These are phyloP conservation scores for Chrysoporthe cubensis DNA, from an alignment of 2,329 filamentous ascomycete species.

Conservation along the genomic window DNA sequence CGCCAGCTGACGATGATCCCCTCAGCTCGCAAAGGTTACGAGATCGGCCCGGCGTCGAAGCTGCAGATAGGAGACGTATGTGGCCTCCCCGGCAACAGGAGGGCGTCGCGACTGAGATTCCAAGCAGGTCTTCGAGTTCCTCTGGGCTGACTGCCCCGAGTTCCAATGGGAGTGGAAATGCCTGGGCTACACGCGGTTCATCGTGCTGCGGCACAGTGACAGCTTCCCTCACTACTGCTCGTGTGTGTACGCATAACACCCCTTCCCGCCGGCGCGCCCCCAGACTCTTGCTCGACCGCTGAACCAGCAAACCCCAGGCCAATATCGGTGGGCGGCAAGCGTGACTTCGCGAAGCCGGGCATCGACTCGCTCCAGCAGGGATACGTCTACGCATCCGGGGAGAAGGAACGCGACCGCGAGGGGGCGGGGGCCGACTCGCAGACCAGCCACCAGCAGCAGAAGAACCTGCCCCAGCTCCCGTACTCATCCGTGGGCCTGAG, in stretches of 20 bases:
- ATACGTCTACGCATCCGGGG: conserved; percentile 41
- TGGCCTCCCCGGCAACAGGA: not conserved
- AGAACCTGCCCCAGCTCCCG: conserved; percentile 36
- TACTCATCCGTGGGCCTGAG: conserved; percentile 42
- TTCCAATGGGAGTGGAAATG: conserved; percentile 46
- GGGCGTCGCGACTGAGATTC: not conserved
- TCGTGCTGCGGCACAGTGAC: conserved; percentile 43
- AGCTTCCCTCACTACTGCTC: conserved; percentile 41
- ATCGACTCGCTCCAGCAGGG: conserved; percentile 43
- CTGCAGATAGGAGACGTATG: conserved; percentile 43
- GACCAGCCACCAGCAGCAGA: conserved; percentile 34
- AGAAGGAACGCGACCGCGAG: conserved; percentile 34
- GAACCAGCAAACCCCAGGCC: conserved; percentile 32
- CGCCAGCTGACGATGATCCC: conserved; percentile 19
- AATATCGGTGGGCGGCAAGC: conserved; percentile 40
- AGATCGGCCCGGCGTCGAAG: conserved; percentile 40
- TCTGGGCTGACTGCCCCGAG: conserved; percentile 42
- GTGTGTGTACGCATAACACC: conserved; percentile 40
- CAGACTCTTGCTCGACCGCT: not conserved
- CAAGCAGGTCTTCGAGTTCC: conserved; percentile 42
- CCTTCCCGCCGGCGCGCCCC: not conserved
- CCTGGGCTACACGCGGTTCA: conserved; percentile 42
- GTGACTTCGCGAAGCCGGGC: conserved; percentile 41
- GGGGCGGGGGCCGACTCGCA: conserved; percentile 15
- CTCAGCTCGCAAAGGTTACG: conserved; percentile 41